Conservation (phyloP, 1,139 yeast genomes). For the Scheffersomyces stambukii region DNA sequence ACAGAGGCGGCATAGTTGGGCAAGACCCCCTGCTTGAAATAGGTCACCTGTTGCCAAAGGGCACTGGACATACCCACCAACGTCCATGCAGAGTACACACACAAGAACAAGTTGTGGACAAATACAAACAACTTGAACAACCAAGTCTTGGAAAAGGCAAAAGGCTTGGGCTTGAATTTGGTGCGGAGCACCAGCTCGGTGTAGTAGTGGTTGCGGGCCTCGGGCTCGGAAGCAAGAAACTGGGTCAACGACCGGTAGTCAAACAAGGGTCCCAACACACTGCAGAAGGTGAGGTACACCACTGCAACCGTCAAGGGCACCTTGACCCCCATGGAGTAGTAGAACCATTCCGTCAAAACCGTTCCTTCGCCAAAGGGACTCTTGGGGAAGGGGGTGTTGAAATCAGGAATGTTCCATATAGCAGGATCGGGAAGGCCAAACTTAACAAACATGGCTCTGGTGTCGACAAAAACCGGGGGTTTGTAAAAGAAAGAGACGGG, state of each 20-base stretch:
- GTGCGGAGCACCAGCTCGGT: no score
- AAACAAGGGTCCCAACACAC: no score
- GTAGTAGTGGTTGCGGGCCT: no score
- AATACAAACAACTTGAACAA: conserved; percentile 55
- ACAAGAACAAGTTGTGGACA: conserved; percentile 58
- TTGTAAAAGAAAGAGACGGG: neutral
- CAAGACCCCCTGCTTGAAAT: conserved; percentile 16
- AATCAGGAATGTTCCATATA: conserved; percentile 30
- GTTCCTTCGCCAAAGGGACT: conserved; percentile 35
- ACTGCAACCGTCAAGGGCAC: conserved; percentile 60
- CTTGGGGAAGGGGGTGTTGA: conserved; percentile 29
- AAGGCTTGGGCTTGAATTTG: conserved; percentile 60
- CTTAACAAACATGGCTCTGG: conserved; percentile 22
- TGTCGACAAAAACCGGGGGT: neutral
- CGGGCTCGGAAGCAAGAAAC: no score
- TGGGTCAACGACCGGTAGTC: no score
- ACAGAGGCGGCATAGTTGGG: conserved; percentile 11
- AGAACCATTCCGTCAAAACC: conserved; percentile 23
- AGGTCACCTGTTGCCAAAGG: conserved; percentile 35
- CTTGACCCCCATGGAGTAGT: conserved; percentile 31
- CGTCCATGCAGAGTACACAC: conserved; percentile 70
- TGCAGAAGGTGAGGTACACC: conserved; percentile 53
- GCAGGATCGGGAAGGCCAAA: conserved; percentile 37
- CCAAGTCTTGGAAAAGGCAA: conserved; percentile 40
- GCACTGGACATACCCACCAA: conserved; percentile 61